Conservation (phyloP, 331 rosid genomes). For the Cydonia oblonga region DNA sequence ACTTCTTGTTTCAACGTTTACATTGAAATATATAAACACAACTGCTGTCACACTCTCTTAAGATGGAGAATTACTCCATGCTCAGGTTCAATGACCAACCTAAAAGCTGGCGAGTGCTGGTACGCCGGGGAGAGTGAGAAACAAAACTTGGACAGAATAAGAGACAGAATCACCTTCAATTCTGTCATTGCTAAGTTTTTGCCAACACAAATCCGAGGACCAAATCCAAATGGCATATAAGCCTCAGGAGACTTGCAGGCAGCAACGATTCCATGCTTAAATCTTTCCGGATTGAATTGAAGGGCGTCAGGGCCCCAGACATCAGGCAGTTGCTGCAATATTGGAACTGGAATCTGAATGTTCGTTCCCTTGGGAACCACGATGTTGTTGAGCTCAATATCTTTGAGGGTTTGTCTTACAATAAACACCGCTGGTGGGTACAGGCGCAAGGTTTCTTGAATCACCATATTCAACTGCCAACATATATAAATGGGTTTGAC, state of each 20-base stretch:
- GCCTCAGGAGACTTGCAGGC: conserved; percentile 38
- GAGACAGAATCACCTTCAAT: conserved; percentile 39
- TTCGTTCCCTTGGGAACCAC: conserved; percentile 41
- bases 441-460: conserved; percentile 47
- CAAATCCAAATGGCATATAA: conserved; percentile 49
- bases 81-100: conserved; percentile 37
- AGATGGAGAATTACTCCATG: conserved; percentile 36
- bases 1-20: too few species aligned
- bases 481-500: neutral
- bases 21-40: neutral
- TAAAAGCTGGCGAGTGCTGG: conserved; percentile 36
- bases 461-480: conserved; percentile 46
- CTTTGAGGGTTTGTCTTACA: conserved; percentile 23
- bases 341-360: conserved; percentile 40
- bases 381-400: conserved; percentile 24
- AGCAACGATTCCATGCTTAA: conserved; percentile 23
- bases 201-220: conserved; percentile 41
- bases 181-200: conserved; percentile 45
- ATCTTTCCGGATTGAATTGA: conserved; percentile 43
- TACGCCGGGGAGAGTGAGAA: conserved; percentile 36
- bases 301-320: conserved; percentile 41
- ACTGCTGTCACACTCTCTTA: neutral
- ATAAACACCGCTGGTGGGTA: conserved; percentile 30
- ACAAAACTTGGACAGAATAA: conserved; percentile 31
- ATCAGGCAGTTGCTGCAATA: conserved; percentile 24